These are phyloP conservation scores for Hymenoscyphus albidus DNA, from an alignment of 2,329 filamentous ascomycete species.

Conservation along the genomic window DNA sequence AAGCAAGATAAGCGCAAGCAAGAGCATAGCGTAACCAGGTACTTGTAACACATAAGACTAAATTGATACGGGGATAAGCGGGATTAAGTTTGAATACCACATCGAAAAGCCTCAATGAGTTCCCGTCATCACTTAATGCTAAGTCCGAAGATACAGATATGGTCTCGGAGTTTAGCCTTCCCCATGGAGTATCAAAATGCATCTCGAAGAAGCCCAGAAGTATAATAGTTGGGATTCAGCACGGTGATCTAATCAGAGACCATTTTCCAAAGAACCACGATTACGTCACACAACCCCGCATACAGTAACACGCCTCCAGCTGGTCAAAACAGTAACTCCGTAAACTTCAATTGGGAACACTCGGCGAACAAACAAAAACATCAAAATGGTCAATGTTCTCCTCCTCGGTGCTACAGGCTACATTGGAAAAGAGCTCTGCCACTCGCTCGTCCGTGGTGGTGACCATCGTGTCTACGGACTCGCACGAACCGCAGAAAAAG, in stretches of 20 bases:
- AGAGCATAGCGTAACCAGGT: too few relatives aligned
- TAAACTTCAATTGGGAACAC: too few relatives aligned
- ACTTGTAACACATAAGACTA: too few relatives aligned
- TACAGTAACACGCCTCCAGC: neutral
- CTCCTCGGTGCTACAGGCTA: slow-evolving; percentile 54
- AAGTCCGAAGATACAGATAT: neutral
- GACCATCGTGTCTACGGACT: slow-evolving; percentile 37
- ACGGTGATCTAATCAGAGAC: neutral
- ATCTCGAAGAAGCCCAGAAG: neutral
- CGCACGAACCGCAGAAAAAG: slow-evolving; percentile 35
- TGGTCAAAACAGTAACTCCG: neutral
- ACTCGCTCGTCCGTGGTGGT: slow-evolving; percentile 41
- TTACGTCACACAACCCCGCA: neutral
- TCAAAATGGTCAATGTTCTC: slow-evolving; percentile 37
- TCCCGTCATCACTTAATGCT: neutral
- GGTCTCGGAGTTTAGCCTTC: neutral
- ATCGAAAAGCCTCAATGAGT: neutral
- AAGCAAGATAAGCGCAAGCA: neutral
- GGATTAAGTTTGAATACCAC: neutral
- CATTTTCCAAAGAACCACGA: neutral
- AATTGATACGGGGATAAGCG: neutral
- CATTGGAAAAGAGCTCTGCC: slow-evolving; percentile 50
- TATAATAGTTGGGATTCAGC: neutral
- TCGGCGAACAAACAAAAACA: neutral
- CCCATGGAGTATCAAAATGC: neutral